A percentile compares a stretch with the other conserved stretches of the same genome.
phyloP scores from a whole-genome alignment of 2,329 filamentous ascomycete species.

The Tolypocladium ovalisporum region DNA sequence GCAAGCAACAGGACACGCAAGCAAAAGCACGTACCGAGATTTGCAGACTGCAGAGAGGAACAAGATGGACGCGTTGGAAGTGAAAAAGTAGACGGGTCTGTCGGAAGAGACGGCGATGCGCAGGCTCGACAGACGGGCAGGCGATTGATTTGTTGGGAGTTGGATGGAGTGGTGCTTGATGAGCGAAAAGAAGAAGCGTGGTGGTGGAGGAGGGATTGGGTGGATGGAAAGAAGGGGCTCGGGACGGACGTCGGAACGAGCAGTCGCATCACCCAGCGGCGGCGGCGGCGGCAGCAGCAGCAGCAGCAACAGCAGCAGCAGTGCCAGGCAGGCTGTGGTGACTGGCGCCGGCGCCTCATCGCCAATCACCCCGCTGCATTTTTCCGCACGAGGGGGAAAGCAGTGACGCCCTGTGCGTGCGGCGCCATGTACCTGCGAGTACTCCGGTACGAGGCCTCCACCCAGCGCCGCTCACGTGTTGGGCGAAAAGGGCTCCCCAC shows the following conservation, averaged over 20 bases:
- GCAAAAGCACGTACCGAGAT: constrained; percentile 5
- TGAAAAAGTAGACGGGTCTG: neutral
- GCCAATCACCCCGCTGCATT: neutral
- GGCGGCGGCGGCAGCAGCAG: constrained; percentile 1
- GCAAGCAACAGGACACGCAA: constrained; percentile 4
- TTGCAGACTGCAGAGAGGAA: neutral
- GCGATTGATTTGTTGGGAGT: constrained; percentile 14
- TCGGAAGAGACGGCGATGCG: constrained; percentile 9
- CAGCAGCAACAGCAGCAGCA: neutral
- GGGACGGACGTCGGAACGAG: constrained; percentile 12
- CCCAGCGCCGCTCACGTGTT: neutral
- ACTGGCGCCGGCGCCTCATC: constrained; percentile 3
- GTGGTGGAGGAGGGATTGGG: constrained; percentile 5
- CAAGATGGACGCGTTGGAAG: neutral
- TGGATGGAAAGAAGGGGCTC: constrained; percentile 18
- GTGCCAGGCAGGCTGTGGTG: neutral
- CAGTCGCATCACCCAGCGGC: neutral
- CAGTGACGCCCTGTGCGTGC: neutral
- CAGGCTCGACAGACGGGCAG: constrained; percentile 5
- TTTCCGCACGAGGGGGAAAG: neutral
- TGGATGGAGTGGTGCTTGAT: constrained; percentile 17
- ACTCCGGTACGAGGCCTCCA: neutral
- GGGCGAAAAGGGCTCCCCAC: neutral
- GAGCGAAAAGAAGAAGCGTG: constrained; percentile 16
- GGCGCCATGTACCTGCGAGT: neutral